phyloP scores from a whole-genome alignment of 2,329 filamentous ascomycete genomes.

The Pseudogymnoascus sp. region DNA sequence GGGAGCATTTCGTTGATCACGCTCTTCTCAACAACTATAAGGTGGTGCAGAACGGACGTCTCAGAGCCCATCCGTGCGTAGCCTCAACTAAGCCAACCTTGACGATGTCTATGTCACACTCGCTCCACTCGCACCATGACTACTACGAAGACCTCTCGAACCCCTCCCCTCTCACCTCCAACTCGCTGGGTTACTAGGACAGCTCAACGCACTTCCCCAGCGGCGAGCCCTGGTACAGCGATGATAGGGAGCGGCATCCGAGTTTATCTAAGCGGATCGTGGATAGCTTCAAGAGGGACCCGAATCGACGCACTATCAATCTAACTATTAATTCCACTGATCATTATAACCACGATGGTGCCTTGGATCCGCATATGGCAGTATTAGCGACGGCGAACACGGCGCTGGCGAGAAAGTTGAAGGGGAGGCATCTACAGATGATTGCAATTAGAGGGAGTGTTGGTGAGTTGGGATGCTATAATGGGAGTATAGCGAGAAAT shows the following conservation, averaged over 20 bases:
- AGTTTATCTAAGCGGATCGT: neutral
- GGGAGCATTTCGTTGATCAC: neutral
- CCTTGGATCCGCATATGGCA: slow-evolving; percentile 55
- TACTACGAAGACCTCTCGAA: neutral
- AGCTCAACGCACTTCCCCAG: neutral
- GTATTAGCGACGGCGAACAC: slow-evolving; percentile 62
- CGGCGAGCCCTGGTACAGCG: neutral
- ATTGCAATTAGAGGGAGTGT: slow-evolving; percentile 87
- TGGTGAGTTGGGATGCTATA: slow-evolving; percentile 38
- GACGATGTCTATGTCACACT: neutral
- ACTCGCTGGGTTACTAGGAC: neutral
- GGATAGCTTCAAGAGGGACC: slow-evolving; percentile 26
- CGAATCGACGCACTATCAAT: slow-evolving; percentile 28
- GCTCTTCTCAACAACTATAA: neutral
- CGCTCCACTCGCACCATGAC: neutral
- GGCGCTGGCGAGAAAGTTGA: slow-evolving; percentile 67
- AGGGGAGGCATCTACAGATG: slow-evolving; percentile 80
- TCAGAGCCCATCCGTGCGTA: neutral
- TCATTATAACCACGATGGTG: slow-evolving; percentile 37
- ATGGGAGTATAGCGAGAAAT: neutral
- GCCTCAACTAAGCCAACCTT: neutral
- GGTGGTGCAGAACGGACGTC: neutral
- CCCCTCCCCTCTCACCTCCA: neutral
- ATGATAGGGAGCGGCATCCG: neutral
- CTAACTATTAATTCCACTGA: neutral